Evolutionary conservation across 2,329 filamentous ascomycete species (phyloP), one percentile per base, ranked within the genome.

Genomic region (Cryphonectria carpinicola): DNA sequence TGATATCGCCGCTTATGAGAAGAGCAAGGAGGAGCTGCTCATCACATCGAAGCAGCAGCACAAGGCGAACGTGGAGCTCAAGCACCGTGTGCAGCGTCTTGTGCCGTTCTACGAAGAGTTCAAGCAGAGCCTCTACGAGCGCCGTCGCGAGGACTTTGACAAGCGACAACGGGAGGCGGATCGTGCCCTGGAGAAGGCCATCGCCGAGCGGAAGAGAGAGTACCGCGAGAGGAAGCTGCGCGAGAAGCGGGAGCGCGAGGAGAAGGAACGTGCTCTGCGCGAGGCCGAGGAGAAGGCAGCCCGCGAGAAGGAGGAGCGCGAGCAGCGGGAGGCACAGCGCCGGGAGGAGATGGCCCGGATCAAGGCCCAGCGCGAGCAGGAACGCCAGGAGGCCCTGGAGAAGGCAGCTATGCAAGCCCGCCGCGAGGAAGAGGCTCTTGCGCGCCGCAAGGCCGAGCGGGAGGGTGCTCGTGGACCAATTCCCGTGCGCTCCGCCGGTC

Each of bases 101-200:
- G 92, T 98, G 74, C 88, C 91, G n/a, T 82, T 87, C 68, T 99
- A 97, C 83, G 94, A 96, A 80, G 83, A 84, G 13, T 98, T 97
- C 88, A 90, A 93, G 78, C 86, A 91, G 75, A 90, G 91, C 64
- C 89, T 99, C 68, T 93, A 93, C 73, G 92, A 96, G 81, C 92
- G 94, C 79, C 93, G 95, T 76, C 93, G 94, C 79, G 93, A 97
- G 76, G 94, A 98, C 82, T 99, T 98, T 76, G 96, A 98, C 87
- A 95, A 93, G 85, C 93, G 95, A 74, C 93, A 93, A 79, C 94
- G 92, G 81, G 91, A 93, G 78, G 96, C 96, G 43, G 94, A 98
- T 86, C 90, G 92, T 74, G 96, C 99, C 80, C 88, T 98, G 71
- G 93, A 98, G 85, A 92, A 92, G 82, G 94, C 97, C 84, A 97